Conservation (phyloP, 225 moss, liverwort and hornwort species). For the Bryoerythrophyllum caledonicum region DNA sequence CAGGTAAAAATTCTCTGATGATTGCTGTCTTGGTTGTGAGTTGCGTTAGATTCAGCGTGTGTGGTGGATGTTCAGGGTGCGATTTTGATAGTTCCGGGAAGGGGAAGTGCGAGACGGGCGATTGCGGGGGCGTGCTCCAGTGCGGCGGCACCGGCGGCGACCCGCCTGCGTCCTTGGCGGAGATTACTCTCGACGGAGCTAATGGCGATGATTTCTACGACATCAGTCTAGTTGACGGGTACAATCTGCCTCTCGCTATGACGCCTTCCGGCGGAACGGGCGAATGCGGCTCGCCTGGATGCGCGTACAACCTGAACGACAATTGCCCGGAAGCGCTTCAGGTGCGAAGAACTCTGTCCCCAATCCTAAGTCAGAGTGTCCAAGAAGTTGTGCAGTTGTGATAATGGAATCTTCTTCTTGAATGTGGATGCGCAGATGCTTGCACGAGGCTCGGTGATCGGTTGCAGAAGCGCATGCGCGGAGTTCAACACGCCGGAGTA, state of each 20-base stretch:
- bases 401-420: background rate
- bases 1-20: conserved; percentile 14
- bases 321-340: conserved; percentile 47
- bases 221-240: conserved; percentile 60
- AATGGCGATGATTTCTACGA: conserved; percentile 62
- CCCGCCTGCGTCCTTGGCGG: conserved; percentile 51
- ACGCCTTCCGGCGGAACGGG: conserved; percentile 41
- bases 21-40: background rate
- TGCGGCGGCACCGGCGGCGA: conserved; percentile 52
- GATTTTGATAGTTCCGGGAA: conserved; percentile 41
- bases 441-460: conserved; percentile 43
- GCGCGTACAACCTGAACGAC: conserved; percentile 46
- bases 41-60: background rate
- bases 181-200: conserved; percentile 53
- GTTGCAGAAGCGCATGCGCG: conserved; percentile 83
- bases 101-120: conserved; percentile 44
- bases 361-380: background rate
- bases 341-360: conserved; percentile 4
- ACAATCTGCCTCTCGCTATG: conserved; percentile 52
- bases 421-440: conserved; percentile 29
- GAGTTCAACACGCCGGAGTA: conserved; percentile 52
- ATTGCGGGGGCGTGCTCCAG: conserved; percentile 42
- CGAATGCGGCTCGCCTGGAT: conserved; percentile 42
- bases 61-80: conserved; percentile 26
- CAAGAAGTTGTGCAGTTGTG: background rate